A percentile compares a stretch with the other conserved stretches of the same genome.
Conservation (phyloP, 176 grass and related monocot species). For the Zoysia pacifica region DNA sequence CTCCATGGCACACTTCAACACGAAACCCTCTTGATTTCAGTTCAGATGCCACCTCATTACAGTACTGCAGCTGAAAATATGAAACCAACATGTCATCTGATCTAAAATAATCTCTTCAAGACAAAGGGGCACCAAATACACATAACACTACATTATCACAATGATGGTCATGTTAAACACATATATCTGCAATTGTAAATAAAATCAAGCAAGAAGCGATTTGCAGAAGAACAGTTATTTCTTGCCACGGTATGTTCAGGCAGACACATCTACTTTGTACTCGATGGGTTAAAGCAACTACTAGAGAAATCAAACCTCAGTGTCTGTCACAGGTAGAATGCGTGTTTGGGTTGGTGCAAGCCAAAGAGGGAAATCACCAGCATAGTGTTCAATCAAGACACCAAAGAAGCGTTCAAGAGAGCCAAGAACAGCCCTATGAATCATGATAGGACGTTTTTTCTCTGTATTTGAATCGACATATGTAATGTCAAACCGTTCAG, state of each 20-base stretch:
- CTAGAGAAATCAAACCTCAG: conserved; percentile 59
- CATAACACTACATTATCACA: not conserved
- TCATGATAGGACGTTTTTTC: conserved; percentile 90
- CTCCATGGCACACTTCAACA: conserved; percentile 77
- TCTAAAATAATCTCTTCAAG: not conserved
- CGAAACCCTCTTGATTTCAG: conserved; percentile 70
- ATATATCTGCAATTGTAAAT: not conserved
- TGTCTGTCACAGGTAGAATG: conserved; percentile 82
- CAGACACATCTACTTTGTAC: not conserved
- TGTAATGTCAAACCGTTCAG: conserved; percentile 82
- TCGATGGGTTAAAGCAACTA: not conserved
- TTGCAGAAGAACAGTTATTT: not conserved
- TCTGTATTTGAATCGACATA: conserved; percentile 84
- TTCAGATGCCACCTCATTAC: conserved; percentile 61
- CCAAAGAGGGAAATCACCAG: conserved; percentile 99
- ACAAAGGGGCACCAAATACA: not conserved
- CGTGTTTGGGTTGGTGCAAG: conserved; percentile 84
- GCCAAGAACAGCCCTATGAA: conserved; percentile 93
- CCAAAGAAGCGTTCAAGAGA: conserved; percentile 95
- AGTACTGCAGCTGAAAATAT: conserved; percentile 74
- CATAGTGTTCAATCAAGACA: conserved; percentile 90
- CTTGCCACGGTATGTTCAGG: not conserved
- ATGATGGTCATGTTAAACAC: not conserved
- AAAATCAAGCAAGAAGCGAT: not conserved
- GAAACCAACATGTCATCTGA: conserved; percentile 27